Conservation (phyloP, 2,329 filamentous ascomycete species). For the Oidium heveae region DNA sequence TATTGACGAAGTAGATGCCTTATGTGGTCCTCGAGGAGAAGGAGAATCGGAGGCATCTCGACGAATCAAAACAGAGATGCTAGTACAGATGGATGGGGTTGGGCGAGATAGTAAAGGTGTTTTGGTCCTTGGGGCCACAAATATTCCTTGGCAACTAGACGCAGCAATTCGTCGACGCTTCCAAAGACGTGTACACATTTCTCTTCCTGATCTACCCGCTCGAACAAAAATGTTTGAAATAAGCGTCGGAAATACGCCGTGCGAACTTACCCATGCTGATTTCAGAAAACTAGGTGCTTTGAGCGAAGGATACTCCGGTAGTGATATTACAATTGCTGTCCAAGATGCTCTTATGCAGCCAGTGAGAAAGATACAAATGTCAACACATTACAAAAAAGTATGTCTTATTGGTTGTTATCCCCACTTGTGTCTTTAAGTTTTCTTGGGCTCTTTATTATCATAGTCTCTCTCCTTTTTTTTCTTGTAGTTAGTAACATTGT, state of each 20-base stretch:
- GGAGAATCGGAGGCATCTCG: slow-evolving; percentile 93
- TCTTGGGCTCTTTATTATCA: not conserved
- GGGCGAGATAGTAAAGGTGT: slow-evolving; percentile 88
- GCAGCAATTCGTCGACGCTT: slow-evolving; percentile 88
- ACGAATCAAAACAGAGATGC: slow-evolving; percentile 92
- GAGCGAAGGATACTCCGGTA: slow-evolving; percentile 85
- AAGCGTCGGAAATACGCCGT: slow-evolving; percentile 78
- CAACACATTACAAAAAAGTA: slow-evolving; percentile 91
- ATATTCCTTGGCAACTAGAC: slow-evolving; percentile 97
- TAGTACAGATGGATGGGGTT: slow-evolving; percentile 98
- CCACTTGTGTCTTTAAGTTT: not conserved
- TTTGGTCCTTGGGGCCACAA: slow-evolving; percentile 83
- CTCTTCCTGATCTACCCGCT: slow-evolving; percentile 63
- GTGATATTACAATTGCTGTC: slow-evolving; percentile 85
- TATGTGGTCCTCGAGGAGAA: slow-evolving; percentile 78
- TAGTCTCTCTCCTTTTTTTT: no score
- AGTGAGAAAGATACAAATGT: slow-evolving; percentile 85
- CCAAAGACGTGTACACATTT: slow-evolving; percentile 88
- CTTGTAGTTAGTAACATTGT: no score
- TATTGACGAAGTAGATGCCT: slow-evolving; percentile 91
- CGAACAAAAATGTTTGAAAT: slow-evolving; percentile 67
- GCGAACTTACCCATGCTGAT: slow-evolving; percentile 52
- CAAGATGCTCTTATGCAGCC: slow-evolving; percentile 96
- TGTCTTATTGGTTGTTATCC: not conserved
- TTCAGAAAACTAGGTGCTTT: slow-evolving; percentile 56